phyloP scores from a whole-genome alignment of 176 grass and related monocot genomes.

The Olyra latifolia region DNA sequence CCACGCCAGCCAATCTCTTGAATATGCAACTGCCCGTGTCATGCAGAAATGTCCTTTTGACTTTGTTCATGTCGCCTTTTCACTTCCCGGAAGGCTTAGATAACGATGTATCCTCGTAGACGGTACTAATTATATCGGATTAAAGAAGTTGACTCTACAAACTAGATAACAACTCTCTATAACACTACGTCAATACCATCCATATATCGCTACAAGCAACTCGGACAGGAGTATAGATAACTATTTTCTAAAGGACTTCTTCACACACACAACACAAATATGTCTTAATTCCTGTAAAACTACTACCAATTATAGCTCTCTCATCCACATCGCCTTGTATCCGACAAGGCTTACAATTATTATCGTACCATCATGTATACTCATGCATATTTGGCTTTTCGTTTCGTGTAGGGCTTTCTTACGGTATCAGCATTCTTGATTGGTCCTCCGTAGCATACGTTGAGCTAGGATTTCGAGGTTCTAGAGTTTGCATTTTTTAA shows the following conservation, averaged over 20 bases:
- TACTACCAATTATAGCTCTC: no score
- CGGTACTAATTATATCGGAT: neutral
- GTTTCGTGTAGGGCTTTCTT: neutral
- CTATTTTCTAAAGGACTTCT: no score
- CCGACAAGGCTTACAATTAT: no score
- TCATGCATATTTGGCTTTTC: neutral
- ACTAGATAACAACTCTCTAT: no score
- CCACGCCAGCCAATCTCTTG: neutral
- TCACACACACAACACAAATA: no score
- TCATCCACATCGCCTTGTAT: no score
- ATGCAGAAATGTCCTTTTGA: neutral
- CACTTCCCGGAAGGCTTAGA: neutral
- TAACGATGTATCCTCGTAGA: neutral
- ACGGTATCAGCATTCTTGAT: neutral
- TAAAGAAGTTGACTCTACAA: slow-evolving; percentile 35
- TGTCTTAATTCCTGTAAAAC: no score
- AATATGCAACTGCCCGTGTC: neutral
- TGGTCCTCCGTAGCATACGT: neutral
- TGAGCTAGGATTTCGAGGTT: no score
- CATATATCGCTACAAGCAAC: no score
- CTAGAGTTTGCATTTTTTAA: no score
- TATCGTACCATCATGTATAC: neutral
- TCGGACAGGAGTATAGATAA: no score
- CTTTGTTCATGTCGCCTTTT: neutral
- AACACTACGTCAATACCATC: no score